phyloP scores from a whole-genome alignment of 495 filamentous ascomycete genomes.

The Neurospora sublineolata region DNA sequence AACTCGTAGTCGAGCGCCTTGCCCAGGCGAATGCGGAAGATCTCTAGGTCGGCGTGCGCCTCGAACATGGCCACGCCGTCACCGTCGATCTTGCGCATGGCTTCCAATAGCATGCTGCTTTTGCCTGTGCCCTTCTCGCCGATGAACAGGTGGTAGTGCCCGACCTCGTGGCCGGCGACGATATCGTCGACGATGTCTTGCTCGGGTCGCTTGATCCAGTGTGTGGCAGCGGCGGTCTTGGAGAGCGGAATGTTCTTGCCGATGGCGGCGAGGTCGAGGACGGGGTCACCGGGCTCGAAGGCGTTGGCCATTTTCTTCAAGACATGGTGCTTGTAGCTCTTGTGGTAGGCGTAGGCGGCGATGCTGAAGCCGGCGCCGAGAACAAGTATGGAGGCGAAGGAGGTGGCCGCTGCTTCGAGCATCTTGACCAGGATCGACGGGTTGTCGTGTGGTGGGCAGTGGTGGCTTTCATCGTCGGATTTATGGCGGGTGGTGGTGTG shows the following conservation, averaged over 20 bases:
- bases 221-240: constrained; percentile 44
- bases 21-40: constrained; percentile 83
- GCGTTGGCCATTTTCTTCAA: constrained; percentile 85
- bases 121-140: constrained; percentile 97
- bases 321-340: constrained; percentile 81
- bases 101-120: constrained; percentile 86
- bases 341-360: constrained; percentile 77
- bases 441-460: constrained; percentile 15
- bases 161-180: constrained; percentile 51
- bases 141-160: constrained; percentile 87
- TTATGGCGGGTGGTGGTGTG: background rate
- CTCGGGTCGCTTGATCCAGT: constrained; percentile 76
- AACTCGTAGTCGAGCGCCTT: constrained; percentile 94
- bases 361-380: constrained; percentile 58
- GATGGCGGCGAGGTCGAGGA: constrained; percentile 75
- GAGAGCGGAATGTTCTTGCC: constrained; percentile 40
- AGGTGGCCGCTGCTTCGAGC: constrained; percentile 76
- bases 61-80: constrained; percentile 87
- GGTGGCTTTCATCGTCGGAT: background rate
- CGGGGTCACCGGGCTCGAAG: constrained; percentile 87
- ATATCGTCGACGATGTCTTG: constrained; percentile 70
- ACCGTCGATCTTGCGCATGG: constrained; percentile 82
- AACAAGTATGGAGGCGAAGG: constrained; percentile 72
- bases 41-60: constrained; percentile 87
- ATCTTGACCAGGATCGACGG: constrained; percentile 51